Conservation (phyloP, 2,329 filamentous ascomycete species). For the Myriangium duriaei region DNA sequence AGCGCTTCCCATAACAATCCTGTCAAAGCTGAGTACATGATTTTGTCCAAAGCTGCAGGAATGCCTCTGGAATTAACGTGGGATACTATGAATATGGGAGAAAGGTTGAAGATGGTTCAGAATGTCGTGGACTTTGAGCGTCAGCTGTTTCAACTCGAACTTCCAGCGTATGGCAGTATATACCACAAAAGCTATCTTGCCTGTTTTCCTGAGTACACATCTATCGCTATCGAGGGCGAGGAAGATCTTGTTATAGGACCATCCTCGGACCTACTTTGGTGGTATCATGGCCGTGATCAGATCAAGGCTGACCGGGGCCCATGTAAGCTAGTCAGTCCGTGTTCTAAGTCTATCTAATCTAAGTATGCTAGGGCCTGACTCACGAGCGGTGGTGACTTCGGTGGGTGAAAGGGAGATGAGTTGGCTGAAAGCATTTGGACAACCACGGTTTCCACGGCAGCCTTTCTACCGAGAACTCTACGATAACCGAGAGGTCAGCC, state of each 20-base stretch:
- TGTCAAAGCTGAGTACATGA: constrained; percentile 28
- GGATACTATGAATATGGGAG: constrained; percentile 8
- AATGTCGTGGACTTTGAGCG: constrained; percentile 5
- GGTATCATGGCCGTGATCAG: constrained; percentile 6
- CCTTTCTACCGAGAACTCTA: constrained; percentile 16
- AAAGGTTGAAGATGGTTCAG: constrained; percentile 3
- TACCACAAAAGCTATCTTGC: constrained; percentile 10
- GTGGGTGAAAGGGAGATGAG: constrained; percentile 22
- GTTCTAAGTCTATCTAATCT: background rate
- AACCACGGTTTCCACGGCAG: constrained; percentile 20
- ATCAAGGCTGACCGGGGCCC: constrained; percentile 2
- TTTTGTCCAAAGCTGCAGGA: constrained; percentile 26
- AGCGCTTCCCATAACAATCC: constrained; percentile 22
- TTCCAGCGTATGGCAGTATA: constrained; percentile 9
- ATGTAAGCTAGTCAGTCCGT: background rate
- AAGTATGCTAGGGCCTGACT: constrained; percentile 4
- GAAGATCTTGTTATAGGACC: constrained; percentile 16
- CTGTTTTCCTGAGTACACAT: background rate
- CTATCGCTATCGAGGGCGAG: constrained; percentile 13
- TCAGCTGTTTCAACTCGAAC: constrained; percentile 7
- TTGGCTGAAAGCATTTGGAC: constrained; percentile 19
- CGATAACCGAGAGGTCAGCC: constrained; percentile 11
- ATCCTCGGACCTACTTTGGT: constrained; percentile 3
- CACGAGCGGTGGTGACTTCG: constrained; percentile 15
- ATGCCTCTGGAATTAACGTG: constrained; percentile 21